A percentile compares a stretch with the other conserved stretches of the same genome.
These are phyloP conservation scores for Apiospora malaysiana DNA, from an alignment of 2,329 filamentous ascomycete species.

Conservation along the genomic window DNA sequence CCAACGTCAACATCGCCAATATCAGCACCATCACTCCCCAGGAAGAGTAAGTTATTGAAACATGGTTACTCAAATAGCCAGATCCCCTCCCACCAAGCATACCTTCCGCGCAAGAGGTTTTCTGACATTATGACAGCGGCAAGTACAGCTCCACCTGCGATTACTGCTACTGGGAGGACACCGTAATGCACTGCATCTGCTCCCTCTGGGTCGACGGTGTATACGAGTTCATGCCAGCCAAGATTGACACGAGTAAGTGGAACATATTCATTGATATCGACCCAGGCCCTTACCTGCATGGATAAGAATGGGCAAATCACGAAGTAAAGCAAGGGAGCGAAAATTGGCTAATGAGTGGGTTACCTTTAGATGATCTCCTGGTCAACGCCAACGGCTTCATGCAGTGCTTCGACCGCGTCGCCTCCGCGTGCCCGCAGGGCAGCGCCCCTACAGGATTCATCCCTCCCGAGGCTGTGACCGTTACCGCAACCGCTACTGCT, in stretches of 20 bases:
- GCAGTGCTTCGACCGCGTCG: neutral
- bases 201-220: neutral
- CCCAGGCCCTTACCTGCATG: neutral
- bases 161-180: neutral
- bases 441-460: neutral
- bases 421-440: neutral
- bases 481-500: neutral
- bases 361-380: neutral
- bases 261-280: neutral
- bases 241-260: conserved; percentile 1
- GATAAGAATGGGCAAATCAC: neutral
- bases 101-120: too few species aligned
- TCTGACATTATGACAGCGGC: neutral
- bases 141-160: neutral
- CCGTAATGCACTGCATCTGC: neutral
- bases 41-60: neutral
- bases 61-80: too few species aligned
- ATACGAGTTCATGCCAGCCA: neutral
- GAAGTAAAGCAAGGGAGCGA: neutral
- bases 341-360: neutral
- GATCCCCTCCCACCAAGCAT: too few species aligned
- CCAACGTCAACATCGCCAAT: neutral
- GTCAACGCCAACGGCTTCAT: neutral
- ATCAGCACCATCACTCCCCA: neutral
- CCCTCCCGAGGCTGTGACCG: neutral